Percentiles rank a stretch among this genome's conserved stretches.
These are phyloP conservation scores for Clathrospora elynae DNA, from an alignment of 2,329 filamentous ascomycete species.

Conservation along the genomic window DNA sequence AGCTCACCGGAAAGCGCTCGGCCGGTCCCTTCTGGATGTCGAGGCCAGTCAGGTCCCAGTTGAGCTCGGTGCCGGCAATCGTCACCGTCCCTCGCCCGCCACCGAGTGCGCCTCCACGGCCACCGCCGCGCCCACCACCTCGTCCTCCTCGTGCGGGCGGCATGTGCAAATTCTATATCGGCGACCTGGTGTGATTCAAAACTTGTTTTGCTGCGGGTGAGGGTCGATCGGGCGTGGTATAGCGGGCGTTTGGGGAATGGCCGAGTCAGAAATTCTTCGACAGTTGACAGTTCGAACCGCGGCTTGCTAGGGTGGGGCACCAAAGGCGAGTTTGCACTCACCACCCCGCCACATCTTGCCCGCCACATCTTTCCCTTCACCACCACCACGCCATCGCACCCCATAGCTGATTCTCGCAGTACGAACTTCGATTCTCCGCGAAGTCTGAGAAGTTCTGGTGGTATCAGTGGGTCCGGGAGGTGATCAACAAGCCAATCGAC, in stretches of 20 bases:
- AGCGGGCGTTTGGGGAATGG: constrained; percentile 6
- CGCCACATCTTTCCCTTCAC: too few relatives aligned
- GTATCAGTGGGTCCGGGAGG: not conserved
- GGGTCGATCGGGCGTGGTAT: constrained; percentile 1
- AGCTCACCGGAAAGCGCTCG: constrained; percentile 50
- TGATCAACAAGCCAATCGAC: not conserved
- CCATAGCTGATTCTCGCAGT: too few relatives aligned
- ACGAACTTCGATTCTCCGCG: too few relatives aligned
- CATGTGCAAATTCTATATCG: constrained; percentile 18
- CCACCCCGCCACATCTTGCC: constrained; percentile 14
- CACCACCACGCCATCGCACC: not conserved
- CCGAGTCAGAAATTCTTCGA: constrained; percentile 29
- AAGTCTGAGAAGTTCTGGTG: not conserved
- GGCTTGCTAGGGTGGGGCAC: constrained; percentile 29
- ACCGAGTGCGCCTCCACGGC: constrained; percentile 38
- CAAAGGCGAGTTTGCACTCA: constrained; percentile 18
- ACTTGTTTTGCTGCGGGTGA: not conserved
- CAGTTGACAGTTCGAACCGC: constrained; percentile 19
- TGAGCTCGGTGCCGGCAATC: constrained; percentile 52
- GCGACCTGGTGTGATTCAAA: not conserved
- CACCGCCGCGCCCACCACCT: constrained; percentile 35
- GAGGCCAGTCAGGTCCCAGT: constrained; percentile 50
- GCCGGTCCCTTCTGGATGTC: constrained; percentile 49
- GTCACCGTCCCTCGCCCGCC: constrained; percentile 43
- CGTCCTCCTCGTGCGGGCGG: constrained; percentile 42